phyloP scores from a whole-genome alignment of 2,329 filamentous ascomycete species.

The Polytolypa hystricis region DNA sequence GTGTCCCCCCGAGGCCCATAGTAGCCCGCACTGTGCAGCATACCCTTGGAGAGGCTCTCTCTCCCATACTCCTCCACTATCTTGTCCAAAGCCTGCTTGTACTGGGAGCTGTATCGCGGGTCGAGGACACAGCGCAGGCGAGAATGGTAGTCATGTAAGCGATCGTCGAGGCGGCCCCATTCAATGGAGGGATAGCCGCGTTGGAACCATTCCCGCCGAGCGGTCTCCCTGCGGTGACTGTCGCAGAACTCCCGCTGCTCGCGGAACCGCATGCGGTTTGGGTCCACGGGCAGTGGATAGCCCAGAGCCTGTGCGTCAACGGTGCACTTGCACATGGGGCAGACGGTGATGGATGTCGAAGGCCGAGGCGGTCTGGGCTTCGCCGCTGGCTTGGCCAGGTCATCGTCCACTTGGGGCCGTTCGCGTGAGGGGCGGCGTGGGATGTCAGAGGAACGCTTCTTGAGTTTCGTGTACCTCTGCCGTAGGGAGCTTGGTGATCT shows the following conservation, averaged over 20 bases:
- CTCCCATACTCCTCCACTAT: background rate
- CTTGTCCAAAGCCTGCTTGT: background rate
- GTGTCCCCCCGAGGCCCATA: too few species aligned
- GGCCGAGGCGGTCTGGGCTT: too few species aligned
- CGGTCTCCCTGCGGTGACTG: background rate
- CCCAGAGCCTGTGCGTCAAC: background rate
- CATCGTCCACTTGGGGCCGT: background rate
- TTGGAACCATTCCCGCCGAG: background rate
- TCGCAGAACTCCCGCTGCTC: conserved; percentile 1
- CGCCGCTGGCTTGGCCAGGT: background rate
- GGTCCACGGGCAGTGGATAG: background rate
- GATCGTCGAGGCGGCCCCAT: background rate
- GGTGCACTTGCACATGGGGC: too few species aligned
- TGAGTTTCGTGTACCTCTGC: background rate
- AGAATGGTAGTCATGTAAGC: background rate
- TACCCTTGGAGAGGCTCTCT: background rate
- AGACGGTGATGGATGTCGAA: too few species aligned
- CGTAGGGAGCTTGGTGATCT: background rate
- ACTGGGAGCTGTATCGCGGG: background rate
- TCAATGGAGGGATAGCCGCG: background rate
- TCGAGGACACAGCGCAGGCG: background rate
- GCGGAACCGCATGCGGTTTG: background rate
- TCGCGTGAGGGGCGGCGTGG: background rate
- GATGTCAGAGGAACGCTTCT: background rate
- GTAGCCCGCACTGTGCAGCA: conserved; percentile 2